Percentiles rank a stretch among this genome's conserved stretches.
These are phyloP conservation scores for Brassica napus DNA, from an alignment of 345 rosid species.

Conservation along the genomic window Da-Ae NC_063438.1:6817501-6818000, in stretches of 20 bases:
- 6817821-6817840: constrained; percentile 12
- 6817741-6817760: constrained; percentile 87
- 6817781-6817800: not conserved
- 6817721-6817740: constrained; percentile 66
- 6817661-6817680: constrained; percentile 86
- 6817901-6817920: constrained; percentile 79
- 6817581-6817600: constrained; percentile 72
- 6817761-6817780: constrained; percentile 79
- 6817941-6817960: not conserved
- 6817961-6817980: not conserved
- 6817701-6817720: constrained; percentile 73
- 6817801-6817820: not conserved
- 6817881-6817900: constrained; percentile 88
- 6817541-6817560: constrained; percentile 72
- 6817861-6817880: constrained; percentile 81
- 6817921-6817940: not conserved
- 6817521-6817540: constrained; percentile 75
- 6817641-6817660: constrained; percentile 78
- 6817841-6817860: constrained; percentile 73
- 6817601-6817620: constrained; percentile 80
- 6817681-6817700: constrained; percentile 71
- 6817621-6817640: constrained; percentile 73
- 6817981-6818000: not conserved
- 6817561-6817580: constrained; percentile 68
- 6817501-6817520: constrained; percentile 43